Conservation (phyloP, 305 asterid species). For the Fraxinus baroniana region DNA sequence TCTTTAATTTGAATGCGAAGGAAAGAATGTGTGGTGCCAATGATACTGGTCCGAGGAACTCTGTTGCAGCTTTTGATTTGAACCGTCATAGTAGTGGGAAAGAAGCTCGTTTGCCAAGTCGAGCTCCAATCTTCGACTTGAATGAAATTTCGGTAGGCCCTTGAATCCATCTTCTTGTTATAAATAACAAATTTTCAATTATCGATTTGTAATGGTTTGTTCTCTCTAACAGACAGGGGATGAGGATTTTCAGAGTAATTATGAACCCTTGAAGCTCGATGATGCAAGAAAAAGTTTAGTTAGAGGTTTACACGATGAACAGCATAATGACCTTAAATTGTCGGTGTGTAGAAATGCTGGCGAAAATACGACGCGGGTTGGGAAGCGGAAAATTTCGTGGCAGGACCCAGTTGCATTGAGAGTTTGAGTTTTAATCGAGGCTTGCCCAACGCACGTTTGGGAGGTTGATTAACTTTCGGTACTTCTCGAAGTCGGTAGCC, state of each 20-base stretch:
- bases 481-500: not conserved
- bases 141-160: slow-evolving; percentile 75
- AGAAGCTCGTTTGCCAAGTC: slow-evolving; percentile 44
- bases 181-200: not conserved
- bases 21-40: slow-evolving; percentile 38
- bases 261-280: slow-evolving; percentile 39
- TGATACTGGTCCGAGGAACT: slow-evolving; percentile 26
- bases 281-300: slow-evolving; percentile 43
- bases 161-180: not conserved
- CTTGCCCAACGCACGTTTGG: not conserved
- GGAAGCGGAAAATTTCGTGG: slow-evolving; percentile 90
- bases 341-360: slow-evolving; percentile 67
- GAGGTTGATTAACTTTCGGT: not conserved
- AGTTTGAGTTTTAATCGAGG: slow-evolving; percentile 41
- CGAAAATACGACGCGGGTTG: slow-evolving; percentile 64
- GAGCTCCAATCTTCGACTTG: slow-evolving; percentile 74
- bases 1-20: slow-evolving; percentile 34
- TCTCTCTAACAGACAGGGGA: slow-evolving; percentile 59
- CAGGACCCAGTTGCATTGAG: slow-evolving; percentile 91
- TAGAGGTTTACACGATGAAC: slow-evolving; percentile 62
- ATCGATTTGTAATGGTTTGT: not conserved
- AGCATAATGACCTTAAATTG: slow-evolving; percentile 57
- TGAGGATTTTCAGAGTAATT: slow-evolving; percentile 49
- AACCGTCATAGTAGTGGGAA: slow-evolving; percentile 46
- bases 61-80: slow-evolving; percentile 49